A percentile compares a stretch with the other conserved stretches of the same genome.
Evolutionary conservation across 345 rosid species (phyloP).

Genomic region (Murraya koenigii): DNA sequence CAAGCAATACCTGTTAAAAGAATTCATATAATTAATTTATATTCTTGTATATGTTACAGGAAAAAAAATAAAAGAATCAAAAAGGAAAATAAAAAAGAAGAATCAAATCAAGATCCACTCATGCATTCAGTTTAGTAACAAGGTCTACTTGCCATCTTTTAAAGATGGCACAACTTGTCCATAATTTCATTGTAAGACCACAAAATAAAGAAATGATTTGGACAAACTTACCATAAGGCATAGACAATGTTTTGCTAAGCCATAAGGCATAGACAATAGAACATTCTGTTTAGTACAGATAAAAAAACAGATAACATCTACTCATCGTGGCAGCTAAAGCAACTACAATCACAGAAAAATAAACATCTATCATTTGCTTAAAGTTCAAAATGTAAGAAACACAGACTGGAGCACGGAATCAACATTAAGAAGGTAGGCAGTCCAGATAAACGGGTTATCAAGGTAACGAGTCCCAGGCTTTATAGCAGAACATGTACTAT

Average conservation of each 20-base stretch:
- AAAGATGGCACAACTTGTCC: background rate
- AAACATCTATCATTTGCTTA: background rate
- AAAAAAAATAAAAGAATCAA: background rate
- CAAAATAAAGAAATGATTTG: background rate
- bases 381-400: background rate
- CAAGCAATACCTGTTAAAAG: constrained; percentile 80
- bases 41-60: background rate
- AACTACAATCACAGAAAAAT: background rate
- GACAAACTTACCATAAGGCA: background rate
- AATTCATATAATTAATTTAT: constrained; percentile 24
- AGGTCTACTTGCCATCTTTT: background rate
- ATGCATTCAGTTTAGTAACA: background rate
- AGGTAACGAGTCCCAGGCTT: background rate
- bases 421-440: background rate
- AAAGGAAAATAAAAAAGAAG: too few species aligned
- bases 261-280: background rate
- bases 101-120: background rate
- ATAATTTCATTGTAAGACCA: background rate
- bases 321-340: background rate
- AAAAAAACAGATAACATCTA: background rate
- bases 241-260: too few species aligned
- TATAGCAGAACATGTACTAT: background rate
- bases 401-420: background rate
- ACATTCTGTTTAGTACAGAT: background rate
- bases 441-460: background rate